Base-by-base conservation (phyloP, 73 alveolate species). In the Strombidium stylifer region DNA sequence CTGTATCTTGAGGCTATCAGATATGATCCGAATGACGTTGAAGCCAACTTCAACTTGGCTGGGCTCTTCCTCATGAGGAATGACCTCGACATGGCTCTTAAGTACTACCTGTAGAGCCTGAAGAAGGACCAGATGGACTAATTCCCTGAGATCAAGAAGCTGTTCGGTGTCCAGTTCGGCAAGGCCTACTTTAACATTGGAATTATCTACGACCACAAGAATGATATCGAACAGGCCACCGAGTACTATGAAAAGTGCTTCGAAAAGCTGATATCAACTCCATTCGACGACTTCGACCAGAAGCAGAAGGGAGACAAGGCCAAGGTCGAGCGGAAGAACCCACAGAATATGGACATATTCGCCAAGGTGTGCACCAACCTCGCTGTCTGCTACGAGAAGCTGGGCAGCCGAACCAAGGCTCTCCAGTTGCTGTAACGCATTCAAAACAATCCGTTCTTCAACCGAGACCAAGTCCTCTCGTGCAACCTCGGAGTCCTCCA, bases 101-200 rank as follows among this genome's bases (percentile, higher is more conserved):
- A 19, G 4, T 60, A 20, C 23, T 60, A 40, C 49, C 45, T 10
- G 26, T 16, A 21, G 14, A 40, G 61, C 12, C 8, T 41, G 25
- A 40, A 37, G 25, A 46, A 60, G n/a, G 74, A 60, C 24, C 26
- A 18, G 62, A 49, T 6, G 26, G 23, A 49, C 44, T 16, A 3
- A 23, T 8, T 6, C 7, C 20, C 10, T 8, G 44, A 35, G 31
- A 6, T 42, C 6, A 46, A 60, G 19, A 60, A 60, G 2, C 45
- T 60, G 20, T 60, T 11, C 48, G 42, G 21, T 40, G 58, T 25
- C 8, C 25, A 60, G 19, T 60, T 60, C 25, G 58, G 61, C 60
- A 60, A 60, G 26, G 74, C 74, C 6, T 42, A 60, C 26, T 60
- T 23, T 60, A 60, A 60, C 26, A 60, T 60, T 3, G 74, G 74